Evolutionary conservation across 208 protist species (phyloP).

Genomic region (Sergeia podlipaevii): DNA sequence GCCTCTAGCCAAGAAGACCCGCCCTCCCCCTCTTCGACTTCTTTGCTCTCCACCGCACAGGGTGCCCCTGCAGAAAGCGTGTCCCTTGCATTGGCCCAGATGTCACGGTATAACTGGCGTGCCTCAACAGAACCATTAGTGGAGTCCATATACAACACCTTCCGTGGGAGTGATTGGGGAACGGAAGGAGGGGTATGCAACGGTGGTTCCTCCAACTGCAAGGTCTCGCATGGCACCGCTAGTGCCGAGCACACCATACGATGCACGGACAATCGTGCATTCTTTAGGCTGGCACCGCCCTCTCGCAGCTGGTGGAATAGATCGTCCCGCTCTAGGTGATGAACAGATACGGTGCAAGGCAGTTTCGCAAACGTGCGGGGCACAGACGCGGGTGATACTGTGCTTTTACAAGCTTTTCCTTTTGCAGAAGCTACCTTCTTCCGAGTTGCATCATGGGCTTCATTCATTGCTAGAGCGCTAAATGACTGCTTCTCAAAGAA

Average conservation of each 20-base stretch:
- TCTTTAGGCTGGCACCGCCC: conserved; percentile 4
- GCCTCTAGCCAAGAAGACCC: background rate
- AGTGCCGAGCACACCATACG: conserved; percentile 12
- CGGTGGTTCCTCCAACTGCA: background rate
- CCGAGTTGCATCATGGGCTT: background rate
- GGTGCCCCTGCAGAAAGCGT: background rate
- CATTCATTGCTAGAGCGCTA: too few species aligned
- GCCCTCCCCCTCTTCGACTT: background rate
- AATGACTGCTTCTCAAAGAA: conserved; percentile 12
- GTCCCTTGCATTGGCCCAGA: background rate
- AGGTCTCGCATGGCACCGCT: background rate
- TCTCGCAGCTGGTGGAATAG: conserved; percentile 7
- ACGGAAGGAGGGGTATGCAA: background rate
- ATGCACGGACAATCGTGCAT: conserved; percentile 17
- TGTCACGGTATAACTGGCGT: conserved; percentile 13
- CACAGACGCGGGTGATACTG: background rate
- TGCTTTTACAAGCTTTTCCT: too few species aligned
- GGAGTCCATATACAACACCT: conserved; percentile 40
- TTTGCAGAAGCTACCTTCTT: background rate
- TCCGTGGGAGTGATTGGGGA: background rate
- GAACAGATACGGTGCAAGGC: background rate
- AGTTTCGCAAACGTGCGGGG: conserved; percentile 10
- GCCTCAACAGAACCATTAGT: conserved; percentile 35
- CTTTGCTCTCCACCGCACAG: background rate
- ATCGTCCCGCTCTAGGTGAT: conserved; percentile 27